A percentile compares a stretch with the other conserved stretches of the same genome.
These are phyloP conservation scores for Komagataella mondaviorum DNA, from an alignment of 805 yeast genomes.

Conservation along the genomic window DNA sequence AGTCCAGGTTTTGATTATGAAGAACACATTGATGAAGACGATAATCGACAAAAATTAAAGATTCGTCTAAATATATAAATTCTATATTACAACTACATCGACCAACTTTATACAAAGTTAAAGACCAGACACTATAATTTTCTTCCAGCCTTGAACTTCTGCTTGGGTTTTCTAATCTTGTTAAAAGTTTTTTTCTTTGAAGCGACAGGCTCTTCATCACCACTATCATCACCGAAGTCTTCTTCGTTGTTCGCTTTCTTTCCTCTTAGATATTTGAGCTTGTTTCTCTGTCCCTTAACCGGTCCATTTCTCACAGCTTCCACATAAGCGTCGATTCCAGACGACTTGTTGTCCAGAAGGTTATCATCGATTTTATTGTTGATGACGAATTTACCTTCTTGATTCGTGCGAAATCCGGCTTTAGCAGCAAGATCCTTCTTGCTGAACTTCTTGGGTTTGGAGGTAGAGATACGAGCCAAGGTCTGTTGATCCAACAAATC, in stretches of 20 bases:
- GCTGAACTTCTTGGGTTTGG: conserved; percentile 56
- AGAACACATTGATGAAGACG: neutral
- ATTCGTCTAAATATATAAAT: neutral
- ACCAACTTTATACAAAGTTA: neutral
- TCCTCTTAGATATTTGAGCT: conserved; percentile 72
- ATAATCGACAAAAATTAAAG: neutral
- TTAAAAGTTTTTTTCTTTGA: conserved; percentile 8
- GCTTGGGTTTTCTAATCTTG: conserved; percentile 20
- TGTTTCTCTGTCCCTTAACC: conserved; percentile 84
- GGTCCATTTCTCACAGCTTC: conserved; percentile 93
- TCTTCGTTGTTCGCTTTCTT: conserved; percentile 32
- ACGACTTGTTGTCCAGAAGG: conserved; percentile 27
- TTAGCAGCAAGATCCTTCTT: conserved; percentile 26
- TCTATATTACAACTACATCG: neutral
- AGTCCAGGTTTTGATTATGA: neutral
- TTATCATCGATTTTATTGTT: conserved; percentile 31
- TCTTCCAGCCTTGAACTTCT: conserved; percentile 44
- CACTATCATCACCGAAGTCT: conserved; percentile 40
- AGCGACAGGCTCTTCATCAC: conserved; percentile 15
- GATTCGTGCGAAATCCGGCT: conserved; percentile 29
- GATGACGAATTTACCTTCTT: conserved; percentile 59
- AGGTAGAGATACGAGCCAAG: conserved; percentile 76
- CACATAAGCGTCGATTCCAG: conserved; percentile 81
- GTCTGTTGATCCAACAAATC: conserved; percentile 81
- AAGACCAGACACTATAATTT: conserved; percentile 26